These are phyloP conservation scores for Casuarina cunninghamiana DNA, from an alignment of 306 rosid species.

Conservation along the genomic window DNA sequence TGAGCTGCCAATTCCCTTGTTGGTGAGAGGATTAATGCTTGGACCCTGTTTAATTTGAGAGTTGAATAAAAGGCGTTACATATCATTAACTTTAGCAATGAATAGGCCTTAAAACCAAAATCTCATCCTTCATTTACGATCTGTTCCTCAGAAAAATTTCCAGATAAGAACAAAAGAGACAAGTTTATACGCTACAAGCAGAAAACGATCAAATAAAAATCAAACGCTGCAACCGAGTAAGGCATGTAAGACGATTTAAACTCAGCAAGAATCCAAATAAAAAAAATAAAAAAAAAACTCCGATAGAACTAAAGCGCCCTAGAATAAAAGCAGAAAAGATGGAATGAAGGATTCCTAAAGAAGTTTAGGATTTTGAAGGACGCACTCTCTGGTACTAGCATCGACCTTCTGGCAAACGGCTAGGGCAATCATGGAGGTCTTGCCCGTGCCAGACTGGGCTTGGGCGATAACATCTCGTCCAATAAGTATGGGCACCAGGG, in stretches of 20 bases:
- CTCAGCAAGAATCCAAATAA: neutral
- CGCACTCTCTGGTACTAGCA: constrained; percentile 73
- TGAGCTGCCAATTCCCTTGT: constrained; percentile 96
- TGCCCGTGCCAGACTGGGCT: constrained; percentile 98
- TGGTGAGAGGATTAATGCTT: constrained; percentile 88
- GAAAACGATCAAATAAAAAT: neutral
- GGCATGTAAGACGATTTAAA: neutral
- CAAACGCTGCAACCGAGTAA: neutral
- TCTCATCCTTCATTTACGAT: no score
- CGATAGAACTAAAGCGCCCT: neutral
- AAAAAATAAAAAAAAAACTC: neutral
- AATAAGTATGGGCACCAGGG: constrained; percentile 82
- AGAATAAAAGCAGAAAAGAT: neutral
- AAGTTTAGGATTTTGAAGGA: neutral
- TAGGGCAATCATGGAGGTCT: constrained; percentile 94
- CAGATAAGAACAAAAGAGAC: neutral
- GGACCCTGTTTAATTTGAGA: constrained; percentile 52
- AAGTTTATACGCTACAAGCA: neutral
- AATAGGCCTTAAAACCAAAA: neutral
- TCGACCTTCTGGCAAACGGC: constrained; percentile 90
- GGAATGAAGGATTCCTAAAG: neutral
- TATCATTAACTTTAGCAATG: no score
- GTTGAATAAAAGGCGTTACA: no score
- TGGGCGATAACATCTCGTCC: constrained; percentile 98
- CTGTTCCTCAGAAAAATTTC: neutral